phyloP scores from a whole-genome alignment of 768 basidiomycete genomes.

The Mycena filopes region DNA sequence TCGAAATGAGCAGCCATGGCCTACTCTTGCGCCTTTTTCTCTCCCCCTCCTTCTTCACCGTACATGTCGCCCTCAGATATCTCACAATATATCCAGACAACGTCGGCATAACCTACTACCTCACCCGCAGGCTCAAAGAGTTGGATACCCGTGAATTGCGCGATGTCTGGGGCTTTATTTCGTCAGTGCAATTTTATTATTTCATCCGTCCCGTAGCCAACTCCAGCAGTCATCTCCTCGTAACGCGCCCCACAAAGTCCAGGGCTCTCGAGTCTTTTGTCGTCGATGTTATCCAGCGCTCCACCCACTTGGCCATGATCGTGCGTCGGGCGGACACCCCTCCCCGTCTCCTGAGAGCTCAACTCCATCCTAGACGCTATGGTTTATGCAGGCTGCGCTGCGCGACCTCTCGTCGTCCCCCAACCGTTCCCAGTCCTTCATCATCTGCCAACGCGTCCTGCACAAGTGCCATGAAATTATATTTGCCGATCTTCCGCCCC shows the following conservation, averaged over 20 bases:
- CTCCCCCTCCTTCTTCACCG: conserved; percentile 91
- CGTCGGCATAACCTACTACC: conserved; percentile 92
- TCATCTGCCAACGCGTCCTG: conserved; percentile 90
- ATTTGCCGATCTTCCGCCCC: conserved; percentile 85
- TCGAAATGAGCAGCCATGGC: conserved; percentile 75
- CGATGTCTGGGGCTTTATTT: conserved; percentile 92
- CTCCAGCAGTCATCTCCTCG: conserved; percentile 83
- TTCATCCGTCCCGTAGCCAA: conserved; percentile 26
- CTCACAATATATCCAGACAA: conserved; percentile 85
- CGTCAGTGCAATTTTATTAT: conserved; percentile 55
- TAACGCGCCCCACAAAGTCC: conserved; percentile 92
- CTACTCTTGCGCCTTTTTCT: conserved; percentile 92
- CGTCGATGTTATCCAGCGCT: conserved; percentile 86
- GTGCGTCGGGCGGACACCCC: conserved; percentile 62
- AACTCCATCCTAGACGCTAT: conserved; percentile 74
- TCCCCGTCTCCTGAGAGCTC: conserved; percentile 31
- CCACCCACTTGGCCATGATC: conserved; percentile 95
- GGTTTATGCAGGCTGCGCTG: conserved; percentile 98
- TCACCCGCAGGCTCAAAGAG: conserved; percentile 77
- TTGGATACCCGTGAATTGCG: conserved; percentile 77
- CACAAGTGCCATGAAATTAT: conserved; percentile 97
- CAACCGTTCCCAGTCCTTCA: conserved; percentile 81
- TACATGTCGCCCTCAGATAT: conserved; percentile 93
- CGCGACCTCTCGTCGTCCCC: conserved; percentile 74
- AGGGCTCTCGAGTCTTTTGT: conserved; percentile 95